Evolutionary conservation across 2,329 filamentous ascomycete species (phyloP).

Genomic region (Xylaria sp.): DNA sequence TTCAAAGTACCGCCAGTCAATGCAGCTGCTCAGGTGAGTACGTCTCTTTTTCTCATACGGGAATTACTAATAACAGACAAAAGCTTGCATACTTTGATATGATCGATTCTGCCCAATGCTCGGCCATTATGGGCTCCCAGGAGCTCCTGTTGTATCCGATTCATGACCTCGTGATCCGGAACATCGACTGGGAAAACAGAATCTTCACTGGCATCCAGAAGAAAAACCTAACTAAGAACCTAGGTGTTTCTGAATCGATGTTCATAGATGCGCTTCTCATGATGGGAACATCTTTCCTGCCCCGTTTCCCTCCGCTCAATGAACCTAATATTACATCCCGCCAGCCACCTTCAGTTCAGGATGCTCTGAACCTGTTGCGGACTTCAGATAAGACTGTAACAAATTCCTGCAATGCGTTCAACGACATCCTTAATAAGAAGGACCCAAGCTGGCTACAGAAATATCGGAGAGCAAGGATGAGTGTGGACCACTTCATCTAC

Average conservation of each 20-base stretch:
- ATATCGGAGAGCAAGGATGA: conserved; percentile 80
- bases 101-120: conserved; percentile 60
- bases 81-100: conserved; percentile 75
- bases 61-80: conserved; percentile 23
- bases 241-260: conserved; percentile 62
- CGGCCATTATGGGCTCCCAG: conserved; percentile 76
- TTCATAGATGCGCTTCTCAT: conserved; percentile 82
- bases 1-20: conserved; percentile 84
- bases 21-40: conserved; percentile 73
- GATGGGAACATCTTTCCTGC: conserved; percentile 73
- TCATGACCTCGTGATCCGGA: conserved; percentile 64
- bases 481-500: conserved; percentile 81
- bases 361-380: conserved; percentile 73
- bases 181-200: conserved; percentile 63
- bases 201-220: conserved; percentile 60
- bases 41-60: not conserved
- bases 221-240: conserved; percentile 61
- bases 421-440: conserved; percentile 64
- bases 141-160: conserved; percentile 84
- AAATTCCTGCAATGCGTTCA: conserved; percentile 68
- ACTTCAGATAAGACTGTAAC: conserved; percentile 64
- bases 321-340: conserved; percentile 50
- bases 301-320: conserved; percentile 71
- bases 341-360: conserved; percentile 59
- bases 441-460: conserved; percentile 75